Evolutionary conservation across 768 basidiomycete genomes (phyloP).

Genomic region (Pleurotus djamor): DNA sequence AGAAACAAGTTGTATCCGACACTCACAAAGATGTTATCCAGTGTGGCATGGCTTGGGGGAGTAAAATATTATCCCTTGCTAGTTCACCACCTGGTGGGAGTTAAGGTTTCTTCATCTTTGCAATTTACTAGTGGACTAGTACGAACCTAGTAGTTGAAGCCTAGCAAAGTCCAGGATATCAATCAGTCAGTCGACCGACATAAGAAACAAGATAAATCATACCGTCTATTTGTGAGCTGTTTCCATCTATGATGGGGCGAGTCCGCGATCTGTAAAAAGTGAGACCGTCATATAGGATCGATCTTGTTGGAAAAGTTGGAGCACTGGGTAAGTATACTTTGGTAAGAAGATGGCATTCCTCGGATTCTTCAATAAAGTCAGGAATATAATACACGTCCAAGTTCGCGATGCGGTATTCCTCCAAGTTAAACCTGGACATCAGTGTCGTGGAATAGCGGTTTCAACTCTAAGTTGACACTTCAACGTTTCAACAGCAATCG

Average conservation of each 20-base stretch:
- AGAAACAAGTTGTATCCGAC: neutral
- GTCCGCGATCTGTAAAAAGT: slow-evolving; percentile 58
- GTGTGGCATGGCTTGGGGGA: slow-evolving; percentile 67
- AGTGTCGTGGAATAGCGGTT: neutral
- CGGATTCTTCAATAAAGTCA: slow-evolving; percentile 36
- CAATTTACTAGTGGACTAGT: neutral
- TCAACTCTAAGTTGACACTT: neutral
- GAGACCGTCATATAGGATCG: slow-evolving; percentile 1
- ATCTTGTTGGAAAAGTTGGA: neutral
- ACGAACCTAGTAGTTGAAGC: slow-evolving; percentile 71
- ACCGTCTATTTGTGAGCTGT: slow-evolving; percentile 68
- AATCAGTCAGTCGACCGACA: neutral
- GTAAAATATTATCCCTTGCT: slow-evolving; percentile 61
- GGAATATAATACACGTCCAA: slow-evolving; percentile 3
- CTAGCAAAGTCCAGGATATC: slow-evolving; percentile 28
- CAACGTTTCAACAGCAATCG: too few species aligned
- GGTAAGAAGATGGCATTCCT: slow-evolving; percentile 74
- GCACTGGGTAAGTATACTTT: slow-evolving; percentile 47
- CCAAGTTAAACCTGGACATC: neutral
- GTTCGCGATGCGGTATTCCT: slow-evolving; percentile 1
- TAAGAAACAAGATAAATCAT: slow-evolving; percentile 18
- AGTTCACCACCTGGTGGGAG: slow-evolving; percentile 65
- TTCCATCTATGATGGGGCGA: slow-evolving; percentile 86
- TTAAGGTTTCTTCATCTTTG: neutral
- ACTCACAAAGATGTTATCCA: slow-evolving; percentile 71